phyloP scores from a whole-genome alignment of 129 eudicot species.

The Escallonia rubra region DNA sequence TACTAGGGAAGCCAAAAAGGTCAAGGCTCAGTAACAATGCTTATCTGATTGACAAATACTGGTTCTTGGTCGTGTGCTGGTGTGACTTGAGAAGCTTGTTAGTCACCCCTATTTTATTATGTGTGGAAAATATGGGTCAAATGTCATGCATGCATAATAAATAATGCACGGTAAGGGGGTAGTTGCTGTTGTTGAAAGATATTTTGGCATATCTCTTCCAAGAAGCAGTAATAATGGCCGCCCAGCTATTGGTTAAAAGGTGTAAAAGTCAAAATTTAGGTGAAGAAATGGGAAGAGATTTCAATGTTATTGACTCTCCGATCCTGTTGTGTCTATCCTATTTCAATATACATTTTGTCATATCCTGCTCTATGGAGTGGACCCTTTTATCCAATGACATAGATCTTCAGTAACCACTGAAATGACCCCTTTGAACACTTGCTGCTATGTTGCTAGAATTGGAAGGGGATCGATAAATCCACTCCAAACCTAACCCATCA shows the following conservation, averaged over 20 bases:
- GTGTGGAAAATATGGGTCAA: neutral
- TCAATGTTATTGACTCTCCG: conserved; percentile 3
- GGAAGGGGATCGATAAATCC: too few relatives aligned
- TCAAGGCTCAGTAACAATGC: neutral
- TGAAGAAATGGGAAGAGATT: neutral
- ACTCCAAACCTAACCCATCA: too few relatives aligned
- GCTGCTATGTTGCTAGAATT: too few relatives aligned
- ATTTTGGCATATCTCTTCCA: too few relatives aligned
- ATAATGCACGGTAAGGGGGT: neutral
- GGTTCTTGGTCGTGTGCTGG: neutral
- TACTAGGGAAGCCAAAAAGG: neutral
- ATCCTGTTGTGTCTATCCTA: too few relatives aligned
- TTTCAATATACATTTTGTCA: too few relatives aligned
- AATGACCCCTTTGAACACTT: too few relatives aligned
- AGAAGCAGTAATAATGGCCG: conserved; percentile 2
- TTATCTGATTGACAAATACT: neutral
- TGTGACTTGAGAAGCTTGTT: neutral
- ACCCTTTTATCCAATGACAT: too few relatives aligned
- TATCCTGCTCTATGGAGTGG: too few relatives aligned
- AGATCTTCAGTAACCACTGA: too few relatives aligned
- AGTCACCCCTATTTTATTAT: neutral
- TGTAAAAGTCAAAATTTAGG: neutral
- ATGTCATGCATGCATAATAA: neutral
- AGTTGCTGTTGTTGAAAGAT: too few relatives aligned
- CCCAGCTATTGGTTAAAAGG: neutral